Evolutionary conservation across 78 protist species (phyloP).

Genomic region (Trichosphaerium sp.): DNA sequence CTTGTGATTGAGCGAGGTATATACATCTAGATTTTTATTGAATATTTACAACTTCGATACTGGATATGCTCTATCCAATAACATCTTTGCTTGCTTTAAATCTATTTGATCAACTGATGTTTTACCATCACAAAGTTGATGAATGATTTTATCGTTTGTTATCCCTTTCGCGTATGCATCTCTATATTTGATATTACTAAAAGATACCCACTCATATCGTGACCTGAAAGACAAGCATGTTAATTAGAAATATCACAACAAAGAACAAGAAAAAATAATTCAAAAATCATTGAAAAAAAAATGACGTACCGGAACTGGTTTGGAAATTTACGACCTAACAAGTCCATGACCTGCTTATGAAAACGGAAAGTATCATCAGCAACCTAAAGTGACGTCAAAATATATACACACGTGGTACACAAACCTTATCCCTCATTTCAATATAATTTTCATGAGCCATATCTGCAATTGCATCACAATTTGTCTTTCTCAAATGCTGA

Average conservation of each 20-base stretch:
- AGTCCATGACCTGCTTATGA: slow-evolving; percentile 41
- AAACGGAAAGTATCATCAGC: slow-evolving; percentile 12
- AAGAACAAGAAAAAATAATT: too few relatives aligned
- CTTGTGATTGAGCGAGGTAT: too few relatives aligned
- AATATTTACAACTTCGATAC: too few relatives aligned
- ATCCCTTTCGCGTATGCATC: slow-evolving; percentile 32
- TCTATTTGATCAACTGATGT: slow-evolving; percentile 5
- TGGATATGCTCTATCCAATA: too few relatives aligned
- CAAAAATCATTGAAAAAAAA: neutral
- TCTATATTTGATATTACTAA: slow-evolving; percentile 24
- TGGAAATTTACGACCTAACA: slow-evolving; percentile 24
- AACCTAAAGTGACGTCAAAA: neutral
- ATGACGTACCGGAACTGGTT: neutral
- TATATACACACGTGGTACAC: neutral
- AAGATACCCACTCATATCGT: slow-evolving; percentile 47
- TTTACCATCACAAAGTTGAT: neutral
- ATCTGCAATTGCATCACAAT: slow-evolving; percentile 60
- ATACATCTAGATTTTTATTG: too few relatives aligned
- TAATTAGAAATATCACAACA: neutral
- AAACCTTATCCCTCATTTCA: slow-evolving; percentile 59
- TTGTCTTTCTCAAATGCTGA: slow-evolving; percentile 18
- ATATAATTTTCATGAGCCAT: slow-evolving; percentile 65
- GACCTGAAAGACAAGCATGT: neutral
- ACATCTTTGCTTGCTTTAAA: slow-evolving; percentile 5
- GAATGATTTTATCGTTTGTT: slow-evolving; percentile 9